These are phyloP conservation scores for Metarhizium guizhouense DNA, from an alignment of 2,329 filamentous ascomycete species.

Conservation along the genomic window DNA sequence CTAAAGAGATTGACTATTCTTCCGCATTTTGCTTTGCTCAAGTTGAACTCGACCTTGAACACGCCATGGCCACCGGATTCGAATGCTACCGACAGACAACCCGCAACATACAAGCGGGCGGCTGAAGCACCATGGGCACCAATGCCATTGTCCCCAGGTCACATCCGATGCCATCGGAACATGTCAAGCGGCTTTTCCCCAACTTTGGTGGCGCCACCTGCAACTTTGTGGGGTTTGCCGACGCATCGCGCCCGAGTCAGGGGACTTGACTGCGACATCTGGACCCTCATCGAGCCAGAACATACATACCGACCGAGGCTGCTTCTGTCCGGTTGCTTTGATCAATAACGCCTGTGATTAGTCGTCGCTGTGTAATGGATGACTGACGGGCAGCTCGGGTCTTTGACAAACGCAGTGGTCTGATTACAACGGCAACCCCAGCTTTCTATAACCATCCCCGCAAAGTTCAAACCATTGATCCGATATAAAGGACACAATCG, in stretches of 20 bases:
- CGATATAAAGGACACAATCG: neutral
- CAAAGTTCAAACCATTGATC: neutral
- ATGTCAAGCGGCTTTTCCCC: neutral
- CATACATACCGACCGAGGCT: neutral
- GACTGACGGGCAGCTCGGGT: neutral
- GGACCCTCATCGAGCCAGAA: no score
- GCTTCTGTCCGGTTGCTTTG: neutral
- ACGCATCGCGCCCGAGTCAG: neutral
- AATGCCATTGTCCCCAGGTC: no score
- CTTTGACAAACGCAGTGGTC: no score
- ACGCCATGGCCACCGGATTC: no score
- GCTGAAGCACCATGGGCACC: no score
- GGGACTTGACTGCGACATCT: no score
- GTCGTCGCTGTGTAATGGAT: neutral
- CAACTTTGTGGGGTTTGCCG: neutral
- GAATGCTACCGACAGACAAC: no score
- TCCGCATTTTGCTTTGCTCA: no score
- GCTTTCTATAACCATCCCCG: neutral
- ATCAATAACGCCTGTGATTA: neutral
- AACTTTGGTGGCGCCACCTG: neutral
- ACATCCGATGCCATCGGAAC: constrained; percentile 1
- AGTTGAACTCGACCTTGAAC: no score
- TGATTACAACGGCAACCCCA: neutral
- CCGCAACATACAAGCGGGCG: no score
- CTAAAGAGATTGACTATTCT: no score